Base-by-base conservation (phyloP, 225 moss, liverwort and hornwort genomes). In the Marchantia paleacea region DNA sequence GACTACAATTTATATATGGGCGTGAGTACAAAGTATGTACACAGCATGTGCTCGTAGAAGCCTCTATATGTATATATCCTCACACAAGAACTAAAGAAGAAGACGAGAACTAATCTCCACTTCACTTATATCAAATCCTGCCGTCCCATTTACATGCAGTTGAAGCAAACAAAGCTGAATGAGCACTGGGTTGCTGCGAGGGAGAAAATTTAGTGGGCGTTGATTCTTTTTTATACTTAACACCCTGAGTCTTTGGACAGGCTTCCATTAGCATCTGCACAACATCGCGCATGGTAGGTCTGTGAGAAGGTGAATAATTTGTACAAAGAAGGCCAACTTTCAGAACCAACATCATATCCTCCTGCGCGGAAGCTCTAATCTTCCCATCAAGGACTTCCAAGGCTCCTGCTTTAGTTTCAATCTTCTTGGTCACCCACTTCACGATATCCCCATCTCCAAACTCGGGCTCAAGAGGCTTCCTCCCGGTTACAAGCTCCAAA, bases 301-400 rank as follows among this genome's bases (percentile, higher is more conserved):
- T 82, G 22, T 83, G 84, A 0, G 80, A 78, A 62, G 89, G 89
- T 52, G 85, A 60, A 52, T 72, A 82, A 66, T 63, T 87, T 25
- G 89, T 89, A 77, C 89, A 89, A 30, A 87, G 47, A 47, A 89
- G 86, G 22, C 82, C 89, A 14, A 89, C 84, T 87, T 82, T 84
- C 52, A 89, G 66, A 31, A 87, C 82, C 18, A 78, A 78, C 68
- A 89, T 83, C 89, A 89, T 87, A 60, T 85, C 85, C 28, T 89
- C 86, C 78, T 83, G 83, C 15, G 84, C 73, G 7, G 61, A 62
- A 11, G 71, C 75, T 61, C 84, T 81, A 55, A 86, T 80, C 6
- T 28, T 71, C 54, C 57, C 78, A 65, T 89, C 89, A 29, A 89
- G 77, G 52, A 87, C 75, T 64, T 85, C 81, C 58, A 84, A 3